Conservation (phyloP, 139 green algal genomes). For the Chlorella sorokiniana region DNA sequence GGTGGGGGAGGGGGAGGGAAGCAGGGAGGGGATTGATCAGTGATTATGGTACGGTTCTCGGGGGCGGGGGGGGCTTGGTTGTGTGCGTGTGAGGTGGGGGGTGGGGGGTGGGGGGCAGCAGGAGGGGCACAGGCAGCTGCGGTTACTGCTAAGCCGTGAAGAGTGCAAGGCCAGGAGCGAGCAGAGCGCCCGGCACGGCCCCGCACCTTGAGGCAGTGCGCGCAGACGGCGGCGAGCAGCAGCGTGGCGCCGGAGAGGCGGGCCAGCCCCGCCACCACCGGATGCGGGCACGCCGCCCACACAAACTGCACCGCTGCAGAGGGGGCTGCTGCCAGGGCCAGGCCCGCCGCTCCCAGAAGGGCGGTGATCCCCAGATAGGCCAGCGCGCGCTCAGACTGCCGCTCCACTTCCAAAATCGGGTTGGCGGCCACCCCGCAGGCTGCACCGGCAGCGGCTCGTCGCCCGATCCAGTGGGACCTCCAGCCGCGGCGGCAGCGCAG, state of each 20-base stretch:
- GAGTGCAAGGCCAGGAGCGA: background rate
- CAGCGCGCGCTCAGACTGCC: constrained; percentile 12
- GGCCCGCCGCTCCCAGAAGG: constrained; percentile 4
- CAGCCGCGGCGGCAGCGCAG: background rate
- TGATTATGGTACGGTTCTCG: too few species aligned
- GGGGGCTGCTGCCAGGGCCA: constrained; percentile 11
- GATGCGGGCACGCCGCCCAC: constrained; percentile 5
- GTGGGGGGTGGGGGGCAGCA: too few species aligned
- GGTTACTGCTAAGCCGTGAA: too few species aligned
- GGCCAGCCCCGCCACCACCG: constrained; percentile 17
- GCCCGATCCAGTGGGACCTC: background rate
- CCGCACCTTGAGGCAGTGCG: constrained; percentile 30
- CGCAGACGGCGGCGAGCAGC: constrained; percentile 24
- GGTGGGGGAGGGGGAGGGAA: background rate
- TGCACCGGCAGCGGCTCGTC: background rate
- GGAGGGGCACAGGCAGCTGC: too few species aligned
- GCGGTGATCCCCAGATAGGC: background rate
- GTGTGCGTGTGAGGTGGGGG: too few species aligned
- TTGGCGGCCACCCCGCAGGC: background rate
- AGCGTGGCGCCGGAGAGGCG: constrained; percentile 9
- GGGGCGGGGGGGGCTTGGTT: background rate
- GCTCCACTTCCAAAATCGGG: constrained; percentile 12
- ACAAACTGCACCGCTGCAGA: background rate
- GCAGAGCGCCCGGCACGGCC: background rate
- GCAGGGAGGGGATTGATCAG: background rate